Percentiles rank a stretch among this genome's conserved stretches.
Evolutionary conservation across 2,329 filamentous ascomycete genomes (phyloP).

Genomic region (Pestalotiopsis sp.): DNA sequence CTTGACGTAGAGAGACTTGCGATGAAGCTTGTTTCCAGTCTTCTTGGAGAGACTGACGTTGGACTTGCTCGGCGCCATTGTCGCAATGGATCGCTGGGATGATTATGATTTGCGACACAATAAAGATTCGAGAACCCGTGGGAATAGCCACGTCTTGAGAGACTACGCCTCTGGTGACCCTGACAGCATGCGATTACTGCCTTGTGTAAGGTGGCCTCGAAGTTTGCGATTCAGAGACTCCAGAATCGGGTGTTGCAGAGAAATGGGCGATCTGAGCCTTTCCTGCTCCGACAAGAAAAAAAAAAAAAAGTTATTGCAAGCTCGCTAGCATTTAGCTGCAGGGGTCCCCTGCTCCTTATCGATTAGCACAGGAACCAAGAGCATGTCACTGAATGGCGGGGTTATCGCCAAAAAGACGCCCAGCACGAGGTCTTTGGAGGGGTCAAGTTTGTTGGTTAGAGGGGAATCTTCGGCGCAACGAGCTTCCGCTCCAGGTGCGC

Average conservation of each 20-base stretch:
- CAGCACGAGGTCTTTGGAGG: not conserved
- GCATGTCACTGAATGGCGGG: slow-evolving; percentile 1
- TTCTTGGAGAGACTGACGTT: slow-evolving; percentile 25
- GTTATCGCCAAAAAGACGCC: not conserved
- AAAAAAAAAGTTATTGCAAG: slow-evolving; percentile 11
- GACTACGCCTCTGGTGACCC: not conserved
- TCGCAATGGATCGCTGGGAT: not conserved
- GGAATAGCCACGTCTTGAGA: not conserved
- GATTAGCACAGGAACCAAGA: not conserved
- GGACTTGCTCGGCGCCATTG: slow-evolving; percentile 14
- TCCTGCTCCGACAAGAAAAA: not conserved
- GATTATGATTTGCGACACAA: not conserved
- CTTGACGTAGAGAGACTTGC: slow-evolving; percentile 77
- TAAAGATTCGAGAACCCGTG: not conserved
- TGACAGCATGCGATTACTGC: not conserved
- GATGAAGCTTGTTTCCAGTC: slow-evolving; percentile 76
- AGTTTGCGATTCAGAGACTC: not conserved
- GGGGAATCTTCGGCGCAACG: slow-evolving; percentile 9
- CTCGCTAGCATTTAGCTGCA: slow-evolving; percentile 7
- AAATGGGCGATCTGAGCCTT: not conserved
- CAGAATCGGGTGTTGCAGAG: not conserved
- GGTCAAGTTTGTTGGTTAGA: not conserved
- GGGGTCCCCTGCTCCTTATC: slow-evolving; percentile 7
- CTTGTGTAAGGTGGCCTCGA: not conserved
- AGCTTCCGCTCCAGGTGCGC: slow-evolving; percentile 1